Percentiles rank a stretch among this genome's conserved stretches.
Conservation (phyloP, 1,139 yeast genomes). For the Barnettozyma hawaiiensis region DNA sequence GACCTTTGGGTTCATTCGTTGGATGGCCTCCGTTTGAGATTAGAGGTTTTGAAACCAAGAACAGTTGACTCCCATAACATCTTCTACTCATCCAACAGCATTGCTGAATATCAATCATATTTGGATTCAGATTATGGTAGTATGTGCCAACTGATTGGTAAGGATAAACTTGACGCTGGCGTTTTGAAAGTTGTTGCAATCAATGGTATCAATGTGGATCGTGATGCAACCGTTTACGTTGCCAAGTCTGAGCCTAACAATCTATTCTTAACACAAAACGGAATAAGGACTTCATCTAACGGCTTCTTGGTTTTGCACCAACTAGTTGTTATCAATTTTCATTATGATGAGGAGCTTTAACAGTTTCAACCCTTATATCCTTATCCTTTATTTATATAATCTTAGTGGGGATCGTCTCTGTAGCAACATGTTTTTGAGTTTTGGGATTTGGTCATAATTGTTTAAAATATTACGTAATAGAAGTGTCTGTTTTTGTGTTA, state of each 20-base stretch:
- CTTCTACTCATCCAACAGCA: conserved; percentile 7
- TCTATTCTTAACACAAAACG: not conserved
- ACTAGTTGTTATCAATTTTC: conserved; percentile 13
- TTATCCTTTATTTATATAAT: too few relatives aligned
- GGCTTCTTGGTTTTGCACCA: conserved; percentile 15
- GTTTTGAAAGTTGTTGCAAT: conserved; percentile 10
- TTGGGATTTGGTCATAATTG: too few relatives aligned
- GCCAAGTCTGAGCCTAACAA: not conserved
- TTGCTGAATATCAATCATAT: not conserved
- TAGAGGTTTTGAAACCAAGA: conserved; percentile 36
- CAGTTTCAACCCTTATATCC: too few relatives aligned
- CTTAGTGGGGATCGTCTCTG: too few relatives aligned
- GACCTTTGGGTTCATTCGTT: conserved; percentile 36
- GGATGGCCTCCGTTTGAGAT: conserved; percentile 32
- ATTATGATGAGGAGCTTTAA: not conserved
- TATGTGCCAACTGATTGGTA: conserved; percentile 7
- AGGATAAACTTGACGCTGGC: conserved; percentile 6
- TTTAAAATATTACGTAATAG: too few relatives aligned
- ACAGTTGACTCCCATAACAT: conserved; percentile 29
- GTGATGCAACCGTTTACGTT: conserved; percentile 9
- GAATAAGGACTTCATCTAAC: conserved; percentile 5
- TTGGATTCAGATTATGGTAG: conserved; percentile 10
- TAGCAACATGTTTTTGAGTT: too few relatives aligned
- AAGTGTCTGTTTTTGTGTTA: too few relatives aligned
- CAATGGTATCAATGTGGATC: conserved; percentile 13